A percentile compares a stretch with the other conserved stretches of the same genome.
These are phyloP conservation scores for Aspergillus alliaceus DNA, from an alignment of 2,329 filamentous ascomycete genomes.

Conservation along the genomic window DNA sequence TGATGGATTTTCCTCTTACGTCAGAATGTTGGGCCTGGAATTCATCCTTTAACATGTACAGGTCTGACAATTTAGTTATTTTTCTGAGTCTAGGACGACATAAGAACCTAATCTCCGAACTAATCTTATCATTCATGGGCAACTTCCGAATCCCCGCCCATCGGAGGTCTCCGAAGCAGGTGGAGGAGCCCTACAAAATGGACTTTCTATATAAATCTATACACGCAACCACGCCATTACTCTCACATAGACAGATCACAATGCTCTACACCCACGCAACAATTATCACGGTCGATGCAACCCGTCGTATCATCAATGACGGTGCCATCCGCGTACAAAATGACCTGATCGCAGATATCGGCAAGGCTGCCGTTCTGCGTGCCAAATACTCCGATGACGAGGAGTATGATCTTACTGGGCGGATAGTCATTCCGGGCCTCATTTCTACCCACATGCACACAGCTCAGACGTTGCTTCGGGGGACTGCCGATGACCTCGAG, in stretches of 20 bases:
- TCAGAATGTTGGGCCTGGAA: too few species aligned
- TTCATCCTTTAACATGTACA: too few species aligned
- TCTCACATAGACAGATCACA: background rate
- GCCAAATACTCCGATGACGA: conserved; percentile 29
- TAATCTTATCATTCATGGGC: background rate
- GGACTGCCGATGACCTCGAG: conserved; percentile 51
- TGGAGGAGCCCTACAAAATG: too few species aligned
- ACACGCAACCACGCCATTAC: background rate
- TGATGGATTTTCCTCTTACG: too few species aligned
- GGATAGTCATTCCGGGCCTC: conserved; percentile 51
- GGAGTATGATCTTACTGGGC: conserved; percentile 38
- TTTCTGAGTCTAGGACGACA: too few species aligned
- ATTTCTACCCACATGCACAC: conserved; percentile 54
- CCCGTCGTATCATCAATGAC: conserved; percentile 48
- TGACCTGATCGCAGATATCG: conserved; percentile 45
- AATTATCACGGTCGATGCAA: conserved; percentile 53
- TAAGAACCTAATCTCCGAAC: background rate
- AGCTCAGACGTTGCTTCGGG: conserved; percentile 49
- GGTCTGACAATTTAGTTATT: too few species aligned
- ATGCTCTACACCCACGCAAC: conserved; percentile 53
- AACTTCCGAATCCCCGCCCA: background rate
- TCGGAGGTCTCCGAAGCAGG: background rate
- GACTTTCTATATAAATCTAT: background rate
- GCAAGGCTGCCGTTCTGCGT: conserved; percentile 38
- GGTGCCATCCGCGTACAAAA: conserved; percentile 47